phyloP scores from a whole-genome alignment of 1,139 yeast genomes.

The Hansenula sp. region DNA sequence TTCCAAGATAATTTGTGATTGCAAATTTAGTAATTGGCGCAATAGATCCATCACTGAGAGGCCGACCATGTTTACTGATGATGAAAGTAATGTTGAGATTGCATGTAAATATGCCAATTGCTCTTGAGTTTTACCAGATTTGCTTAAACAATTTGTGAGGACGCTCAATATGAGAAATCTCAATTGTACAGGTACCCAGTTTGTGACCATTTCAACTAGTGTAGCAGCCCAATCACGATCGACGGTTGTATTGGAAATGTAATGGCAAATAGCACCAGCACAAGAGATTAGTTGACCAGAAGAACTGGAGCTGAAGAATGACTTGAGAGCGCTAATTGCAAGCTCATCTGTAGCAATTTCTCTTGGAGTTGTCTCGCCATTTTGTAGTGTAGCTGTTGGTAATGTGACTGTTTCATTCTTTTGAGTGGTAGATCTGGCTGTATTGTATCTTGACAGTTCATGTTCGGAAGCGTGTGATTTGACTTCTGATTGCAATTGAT shows the following conservation, averaged over 20 bases:
- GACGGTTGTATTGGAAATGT: conserved; percentile 27
- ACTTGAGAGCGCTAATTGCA: conserved; percentile 39
- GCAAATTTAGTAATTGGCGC: conserved; percentile 58
- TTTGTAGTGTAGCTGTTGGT: neutral
- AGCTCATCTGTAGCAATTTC: conserved; percentile 27
- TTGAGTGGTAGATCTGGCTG: conserved; percentile 9
- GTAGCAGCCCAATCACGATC: conserved; percentile 46
- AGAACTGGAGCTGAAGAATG: conserved; percentile 48
- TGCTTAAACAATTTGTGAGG: conserved; percentile 30
- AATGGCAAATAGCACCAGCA: conserved; percentile 39
- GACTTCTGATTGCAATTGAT: conserved; percentile 12
- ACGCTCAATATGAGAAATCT: conserved; percentile 63
- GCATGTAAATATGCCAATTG: conserved; percentile 50
- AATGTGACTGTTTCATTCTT: neutral
- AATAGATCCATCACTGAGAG: conserved; percentile 82
- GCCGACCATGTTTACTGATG: conserved; percentile 84
- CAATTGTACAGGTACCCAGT: conserved; percentile 86
- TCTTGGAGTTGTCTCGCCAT: conserved; percentile 5
- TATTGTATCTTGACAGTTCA: conserved; percentile 19
- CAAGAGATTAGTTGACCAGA: conserved; percentile 46
- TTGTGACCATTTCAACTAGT: conserved; percentile 61
- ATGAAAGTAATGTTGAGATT: conserved; percentile 66
- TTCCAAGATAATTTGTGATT: conserved; percentile 32
- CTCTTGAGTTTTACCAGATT: conserved; percentile 10
- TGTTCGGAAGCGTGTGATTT: conserved; percentile 19